Evolutionary conservation across 768 basidiomycete species (phyloP).

Genomic region (Astraeus odoratus): DNA sequence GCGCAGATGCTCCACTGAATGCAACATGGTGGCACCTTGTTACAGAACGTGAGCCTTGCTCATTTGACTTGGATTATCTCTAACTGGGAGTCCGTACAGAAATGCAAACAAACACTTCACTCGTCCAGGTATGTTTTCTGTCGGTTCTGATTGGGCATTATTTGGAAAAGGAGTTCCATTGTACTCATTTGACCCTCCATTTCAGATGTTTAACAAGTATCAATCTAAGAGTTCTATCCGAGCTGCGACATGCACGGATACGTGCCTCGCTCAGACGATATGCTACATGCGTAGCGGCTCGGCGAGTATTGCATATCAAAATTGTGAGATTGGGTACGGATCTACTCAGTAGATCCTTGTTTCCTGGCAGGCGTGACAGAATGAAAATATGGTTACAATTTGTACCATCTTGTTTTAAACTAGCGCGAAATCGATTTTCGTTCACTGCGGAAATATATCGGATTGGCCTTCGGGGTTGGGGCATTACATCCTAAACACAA

Average conservation of each 20-base stretch:
- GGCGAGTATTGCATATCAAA: slow-evolving; percentile 46
- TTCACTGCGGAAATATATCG: no score
- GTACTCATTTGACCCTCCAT: no score
- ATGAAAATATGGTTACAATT: no score
- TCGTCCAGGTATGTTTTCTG: slow-evolving; percentile 19
- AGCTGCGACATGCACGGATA: slow-evolving; percentile 46
- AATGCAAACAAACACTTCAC: slow-evolving; percentile 16
- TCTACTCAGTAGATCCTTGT: slow-evolving; percentile 39
- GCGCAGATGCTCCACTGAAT: slow-evolving; percentile 56
- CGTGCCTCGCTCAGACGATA: slow-evolving; percentile 54
- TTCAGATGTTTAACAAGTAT: slow-evolving; percentile 52
- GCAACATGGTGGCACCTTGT: slow-evolving; percentile 78
- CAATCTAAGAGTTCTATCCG: slow-evolving; percentile 63
- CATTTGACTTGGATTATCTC: neutral
- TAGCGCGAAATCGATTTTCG: no score
- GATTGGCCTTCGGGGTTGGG: no score
- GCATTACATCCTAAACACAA: no score
- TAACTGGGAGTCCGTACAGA: slow-evolving; percentile 3
- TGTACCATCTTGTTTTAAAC: no score
- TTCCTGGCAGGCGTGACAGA: no score
- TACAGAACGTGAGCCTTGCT: slow-evolving; percentile 47
- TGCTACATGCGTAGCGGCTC: slow-evolving; percentile 73
- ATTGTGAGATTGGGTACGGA: slow-evolving; percentile 56
- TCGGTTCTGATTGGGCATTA: no score
- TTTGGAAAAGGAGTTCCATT: no score